phyloP scores from a whole-genome alignment of 176 grass and related monocot genomes.

The Paspalum notatum region DNA sequence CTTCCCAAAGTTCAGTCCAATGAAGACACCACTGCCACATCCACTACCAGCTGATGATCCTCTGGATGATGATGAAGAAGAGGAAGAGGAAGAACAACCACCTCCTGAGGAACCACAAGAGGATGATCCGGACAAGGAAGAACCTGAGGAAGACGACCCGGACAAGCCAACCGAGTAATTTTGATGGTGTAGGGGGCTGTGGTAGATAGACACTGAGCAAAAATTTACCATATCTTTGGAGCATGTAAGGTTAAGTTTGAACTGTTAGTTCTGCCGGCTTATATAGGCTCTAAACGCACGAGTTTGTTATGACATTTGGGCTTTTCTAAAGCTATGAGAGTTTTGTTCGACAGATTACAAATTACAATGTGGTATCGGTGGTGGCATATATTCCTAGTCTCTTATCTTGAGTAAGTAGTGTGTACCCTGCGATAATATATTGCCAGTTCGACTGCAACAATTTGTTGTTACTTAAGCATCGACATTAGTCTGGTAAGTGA shows the following conservation, averaged over 20 bases:
- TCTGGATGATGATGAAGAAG: conserved; percentile 76
- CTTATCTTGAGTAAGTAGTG: background rate
- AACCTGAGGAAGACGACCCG: conserved; percentile 64
- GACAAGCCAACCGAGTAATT: conserved; percentile 62
- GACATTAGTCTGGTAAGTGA: background rate
- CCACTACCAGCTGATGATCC: conserved; percentile 76
- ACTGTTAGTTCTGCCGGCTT: conserved; percentile 35
- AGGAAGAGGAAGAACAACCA: conserved; percentile 67
- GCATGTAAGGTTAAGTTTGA: conserved; percentile 10
- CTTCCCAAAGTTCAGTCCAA: conserved; percentile 84
- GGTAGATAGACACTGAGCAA: conserved; percentile 37
- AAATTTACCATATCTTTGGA: conserved; percentile 30
- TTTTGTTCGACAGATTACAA: conserved; percentile 47
- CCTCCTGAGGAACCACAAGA: conserved; percentile 68
- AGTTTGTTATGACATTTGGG: conserved; percentile 34
- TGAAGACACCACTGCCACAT: conserved; percentile 80
- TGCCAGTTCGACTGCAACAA: background rate
- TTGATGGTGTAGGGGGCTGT: background rate
- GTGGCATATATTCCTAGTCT: background rate
- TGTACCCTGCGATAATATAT: conserved; percentile 10
- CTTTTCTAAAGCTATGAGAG: conserved; percentile 42
- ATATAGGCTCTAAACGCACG: conserved; percentile 40
- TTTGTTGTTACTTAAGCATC: background rate
- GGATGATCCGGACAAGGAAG: conserved; percentile 75
- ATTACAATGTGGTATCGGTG: background rate